A percentile compares a stretch with the other conserved stretches of the same genome.
phyloP scores from a whole-genome alignment of 2,329 filamentous ascomycete genomes.

The Leptographium procerum region DNA sequence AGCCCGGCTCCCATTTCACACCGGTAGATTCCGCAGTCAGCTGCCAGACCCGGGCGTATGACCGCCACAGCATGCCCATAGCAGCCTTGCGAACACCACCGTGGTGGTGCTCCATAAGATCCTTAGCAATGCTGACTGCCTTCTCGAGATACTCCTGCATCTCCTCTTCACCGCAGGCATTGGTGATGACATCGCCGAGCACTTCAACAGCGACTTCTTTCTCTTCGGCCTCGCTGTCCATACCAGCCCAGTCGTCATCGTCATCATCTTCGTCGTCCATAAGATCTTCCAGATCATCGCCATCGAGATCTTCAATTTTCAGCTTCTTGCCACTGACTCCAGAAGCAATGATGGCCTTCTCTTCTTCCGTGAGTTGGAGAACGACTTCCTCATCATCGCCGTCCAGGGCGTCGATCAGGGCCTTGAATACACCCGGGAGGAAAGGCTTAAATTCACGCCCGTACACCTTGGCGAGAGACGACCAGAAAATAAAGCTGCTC shows the following conservation, averaged over 20 bases:
- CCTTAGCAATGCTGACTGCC: conserved; percentile 70
- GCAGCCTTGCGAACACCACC: conserved; percentile 90
- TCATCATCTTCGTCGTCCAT: conserved; percentile 54
- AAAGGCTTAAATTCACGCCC: conserved; percentile 72
- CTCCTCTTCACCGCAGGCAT: conserved; percentile 66
- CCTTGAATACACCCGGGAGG: conserved; percentile 65
- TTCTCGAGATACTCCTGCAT: conserved; percentile 76
- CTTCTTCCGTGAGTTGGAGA: conserved; percentile 61
- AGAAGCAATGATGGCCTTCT: conserved; percentile 34
- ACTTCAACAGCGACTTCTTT: conserved; percentile 97
- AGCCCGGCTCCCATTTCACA: conserved; percentile 78
- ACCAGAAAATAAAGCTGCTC: conserved; percentile 96
- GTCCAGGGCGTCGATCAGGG: conserved; percentile 73
- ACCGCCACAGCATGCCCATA: conserved; percentile 83
- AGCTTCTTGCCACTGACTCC: conserved; percentile 57
- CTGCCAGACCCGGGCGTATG: conserved; percentile 82
- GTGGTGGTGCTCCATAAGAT: conserved; percentile 77
- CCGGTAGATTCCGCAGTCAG: conserved; percentile 69
- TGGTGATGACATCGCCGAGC: conserved; percentile 80
- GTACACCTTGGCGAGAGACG: conserved; percentile 87
- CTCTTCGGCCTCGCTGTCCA: conserved; percentile 72
- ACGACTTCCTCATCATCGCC: conserved; percentile 83
- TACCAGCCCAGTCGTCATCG: conserved; percentile 78
- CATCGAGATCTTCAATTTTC: conserved; percentile 54
- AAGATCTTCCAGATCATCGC: conserved; percentile 42